phyloP scores from a whole-genome alignment of 129 eudicot species.

The Artemisia annua region DNA sequence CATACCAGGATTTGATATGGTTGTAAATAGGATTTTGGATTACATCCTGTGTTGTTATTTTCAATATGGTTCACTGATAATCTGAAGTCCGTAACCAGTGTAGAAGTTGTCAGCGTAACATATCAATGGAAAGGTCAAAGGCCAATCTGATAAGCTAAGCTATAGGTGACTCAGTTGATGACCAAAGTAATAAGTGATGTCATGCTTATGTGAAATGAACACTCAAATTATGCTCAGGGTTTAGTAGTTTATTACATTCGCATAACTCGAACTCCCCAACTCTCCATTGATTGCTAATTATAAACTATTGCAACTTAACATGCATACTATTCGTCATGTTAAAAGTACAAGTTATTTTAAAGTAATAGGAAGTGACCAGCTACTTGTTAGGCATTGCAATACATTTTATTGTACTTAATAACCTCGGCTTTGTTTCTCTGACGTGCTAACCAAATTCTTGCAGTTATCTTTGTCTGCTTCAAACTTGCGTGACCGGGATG shows the following conservation, averaged over 20 bases:
- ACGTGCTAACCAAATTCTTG: conserved; percentile 32
- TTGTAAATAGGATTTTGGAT: neutral
- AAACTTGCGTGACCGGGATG: conserved; percentile 82
- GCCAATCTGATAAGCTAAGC: neutral
- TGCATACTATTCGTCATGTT: conserved; percentile 1
- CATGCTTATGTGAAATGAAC: neutral
- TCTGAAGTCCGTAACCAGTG: neutral
- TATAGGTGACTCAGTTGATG: neutral
- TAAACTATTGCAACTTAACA: conserved; percentile 14
- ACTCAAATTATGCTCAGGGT: neutral
- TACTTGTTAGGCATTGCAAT: conserved; percentile 16
- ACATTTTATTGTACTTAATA: conserved; percentile 7
- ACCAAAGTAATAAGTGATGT: neutral
- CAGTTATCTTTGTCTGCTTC: conserved; percentile 92
- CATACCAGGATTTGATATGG: neutral
- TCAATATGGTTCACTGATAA: neutral
- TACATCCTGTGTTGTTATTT: neutral
- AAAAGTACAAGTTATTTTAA: neutral
- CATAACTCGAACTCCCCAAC: neutral
- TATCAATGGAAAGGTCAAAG: neutral
- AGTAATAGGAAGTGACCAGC: conserved; percentile 20
- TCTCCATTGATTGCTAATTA: neutral
- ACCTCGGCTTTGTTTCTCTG: conserved; percentile 21
- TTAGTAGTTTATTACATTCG: neutral
- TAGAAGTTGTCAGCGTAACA: conserved; percentile 6